Evolutionary conservation across 768 basidiomycete genomes (phyloP), one percentile per base, ranked within the genome.

Genomic region (Boletus speciosus): DNA sequence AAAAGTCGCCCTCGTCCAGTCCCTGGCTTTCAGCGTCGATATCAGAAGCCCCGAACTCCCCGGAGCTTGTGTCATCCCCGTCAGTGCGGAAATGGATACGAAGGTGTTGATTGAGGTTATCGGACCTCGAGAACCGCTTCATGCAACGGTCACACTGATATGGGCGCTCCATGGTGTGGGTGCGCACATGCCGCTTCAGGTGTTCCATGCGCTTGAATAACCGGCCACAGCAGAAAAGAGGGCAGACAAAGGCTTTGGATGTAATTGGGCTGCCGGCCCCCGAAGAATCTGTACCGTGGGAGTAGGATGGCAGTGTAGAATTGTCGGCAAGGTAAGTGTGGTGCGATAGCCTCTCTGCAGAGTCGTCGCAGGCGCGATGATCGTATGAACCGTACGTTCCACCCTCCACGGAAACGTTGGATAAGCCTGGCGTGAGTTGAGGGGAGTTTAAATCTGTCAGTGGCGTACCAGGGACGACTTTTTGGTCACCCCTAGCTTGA

Each of bases 161-260:
- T 1, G 93, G 93, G 37, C 86, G 76, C 70, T 95, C 93, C 81
- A 90, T 81, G 27, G 92, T 94, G 66, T 96, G 93, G 9, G 92
- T 93, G 54, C 91, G 80, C 31, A 93, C 72, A 69, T 96, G 93
- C 41, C 93, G 74, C 72, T 90, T 90, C 60, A 95, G 79, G 66
- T 96, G 93, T 66, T 96, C 93, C 81, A 88, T 86, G 11, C 93
- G 83, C 78, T 93, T 94, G 82, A 95, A 96, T 60, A 88, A 73
- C 57, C 88, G 77, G 4, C 88, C 84, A 65, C 93, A 97, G 14
- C 89, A 88, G 68, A 82, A 85, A 2, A 93, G 78, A 19, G 91
- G 91, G 71, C 93, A 96, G 46, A 85, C 80, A 64, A 85, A 94
- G 4, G 83, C 84, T 65, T 85, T 86, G 32, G 78, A 76, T 61